phyloP scores from a whole-genome alignment of 2,329 filamentous ascomycete species.

The Stylonectria norvegica region DNA sequence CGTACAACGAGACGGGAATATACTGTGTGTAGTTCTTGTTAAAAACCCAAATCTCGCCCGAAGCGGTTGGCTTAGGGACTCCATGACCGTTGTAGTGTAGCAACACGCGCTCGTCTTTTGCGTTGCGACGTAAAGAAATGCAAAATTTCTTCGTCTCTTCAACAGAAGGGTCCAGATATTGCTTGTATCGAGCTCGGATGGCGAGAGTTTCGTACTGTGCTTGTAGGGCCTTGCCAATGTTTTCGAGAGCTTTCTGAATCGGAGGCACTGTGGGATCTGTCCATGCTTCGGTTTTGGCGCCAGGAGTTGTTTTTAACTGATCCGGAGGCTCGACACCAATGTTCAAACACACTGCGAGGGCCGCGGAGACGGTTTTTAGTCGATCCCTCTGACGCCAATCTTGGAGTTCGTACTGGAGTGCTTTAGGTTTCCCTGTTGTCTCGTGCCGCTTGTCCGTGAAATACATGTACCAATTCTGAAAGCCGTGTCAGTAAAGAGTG shows the following conservation, averaged over 20 bases:
- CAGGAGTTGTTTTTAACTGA: conserved; percentile 91
- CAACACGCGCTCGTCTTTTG: conserved; percentile 93
- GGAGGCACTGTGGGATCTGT: conserved; percentile 82
- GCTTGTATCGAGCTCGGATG: conserved; percentile 93
- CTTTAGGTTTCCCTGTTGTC: conserved; percentile 82
- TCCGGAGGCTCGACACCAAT: conserved; percentile 97
- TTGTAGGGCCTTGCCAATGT: conserved; percentile 94
- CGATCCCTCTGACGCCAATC: conserved; percentile 98
- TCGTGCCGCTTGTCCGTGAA: conserved; percentile 98
- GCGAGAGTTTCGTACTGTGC: conserved; percentile 94
- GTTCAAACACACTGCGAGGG: conserved; percentile 90
- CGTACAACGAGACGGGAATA: conserved; percentile 92
- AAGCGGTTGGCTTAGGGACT: conserved; percentile 90
- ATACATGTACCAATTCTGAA: conserved; percentile 98
- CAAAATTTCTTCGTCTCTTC: conserved; percentile 98
- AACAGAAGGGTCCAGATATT: conserved; percentile 92
- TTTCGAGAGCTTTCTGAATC: conserved; percentile 81
- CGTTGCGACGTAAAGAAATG: conserved; percentile 81
- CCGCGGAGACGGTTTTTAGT: conserved; percentile 93
- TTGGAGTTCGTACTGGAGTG: conserved; percentile 63
- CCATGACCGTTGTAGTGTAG: conserved; percentile 99
- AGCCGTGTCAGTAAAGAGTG: conserved; percentile 7
- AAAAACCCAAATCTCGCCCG: conserved; percentile 98
- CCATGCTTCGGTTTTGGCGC: conserved; percentile 94
- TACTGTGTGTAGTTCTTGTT: conserved; percentile 99